These are phyloP conservation scores for Biscutella auriculata DNA, from an alignment of 441 rosid genomes.

Conservation along the genomic window DNA sequence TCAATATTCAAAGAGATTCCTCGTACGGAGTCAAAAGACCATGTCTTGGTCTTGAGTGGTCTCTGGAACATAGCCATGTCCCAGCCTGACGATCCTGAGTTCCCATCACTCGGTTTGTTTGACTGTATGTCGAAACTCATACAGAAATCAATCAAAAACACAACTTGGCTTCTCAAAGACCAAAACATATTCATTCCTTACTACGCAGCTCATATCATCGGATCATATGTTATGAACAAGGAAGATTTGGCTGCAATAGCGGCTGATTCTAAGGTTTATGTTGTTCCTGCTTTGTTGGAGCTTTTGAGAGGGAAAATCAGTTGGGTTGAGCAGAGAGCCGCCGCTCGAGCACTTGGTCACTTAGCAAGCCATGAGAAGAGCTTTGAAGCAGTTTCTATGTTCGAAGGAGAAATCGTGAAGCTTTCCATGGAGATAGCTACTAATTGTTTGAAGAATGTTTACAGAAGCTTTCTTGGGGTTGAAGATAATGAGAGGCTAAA, in stretches of 20 bases:
- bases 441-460: slow-evolving; percentile 33
- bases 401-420: slow-evolving; percentile 39
- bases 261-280: slow-evolving; percentile 36
- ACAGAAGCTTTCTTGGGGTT: slow-evolving; percentile 37
- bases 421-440: slow-evolving; percentile 40
- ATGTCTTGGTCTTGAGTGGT: slow-evolving; percentile 60
- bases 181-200: slow-evolving; percentile 80
- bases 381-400: slow-evolving; percentile 39
- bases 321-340: slow-evolving; percentile 87
- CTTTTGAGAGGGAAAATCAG: slow-evolving; percentile 67
- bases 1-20: slow-evolving; percentile 57
- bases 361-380: slow-evolving; percentile 51
- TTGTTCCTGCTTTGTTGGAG: slow-evolving; percentile 51
- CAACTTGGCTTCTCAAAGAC: slow-evolving; percentile 50
- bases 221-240: slow-evolving; percentile 66
- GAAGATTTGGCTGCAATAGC: slow-evolving; percentile 44
- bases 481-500: slow-evolving; percentile 38
- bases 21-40: slow-evolving; percentile 39
- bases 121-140: slow-evolving; percentile 66
- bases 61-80: slow-evolving; percentile 68
- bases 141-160: slow-evolving; percentile 33
- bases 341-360: slow-evolving; percentile 64
- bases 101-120: slow-evolving; percentile 67
- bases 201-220: slow-evolving; percentile 75
- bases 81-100: slow-evolving; percentile 67